Conservation (phyloP, 495 filamentous ascomycete genomes). For the Rhizodiscina lignyota region DNA sequence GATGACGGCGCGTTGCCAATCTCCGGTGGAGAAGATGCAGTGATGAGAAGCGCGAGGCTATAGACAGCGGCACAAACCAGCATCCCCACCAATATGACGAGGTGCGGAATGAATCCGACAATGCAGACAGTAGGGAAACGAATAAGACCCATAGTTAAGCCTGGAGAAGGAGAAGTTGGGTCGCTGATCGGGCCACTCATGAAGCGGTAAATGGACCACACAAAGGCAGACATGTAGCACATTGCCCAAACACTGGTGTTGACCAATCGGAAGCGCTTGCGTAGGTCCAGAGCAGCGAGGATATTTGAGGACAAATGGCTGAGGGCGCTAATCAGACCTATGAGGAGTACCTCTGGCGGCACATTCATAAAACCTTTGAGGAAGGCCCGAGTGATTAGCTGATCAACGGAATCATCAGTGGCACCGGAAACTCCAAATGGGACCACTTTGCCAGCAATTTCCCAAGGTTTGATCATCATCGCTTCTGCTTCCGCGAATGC, state of each 20-base stretch:
- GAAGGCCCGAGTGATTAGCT: conserved; percentile 14
- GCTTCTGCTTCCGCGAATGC: conserved; percentile 94
- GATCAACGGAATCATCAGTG: conserved; percentile 1
- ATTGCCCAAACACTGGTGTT: conserved; percentile 82
- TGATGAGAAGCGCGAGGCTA: conserved; percentile 52
- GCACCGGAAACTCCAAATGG: conserved; percentile 17
- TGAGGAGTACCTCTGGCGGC: conserved; percentile 73
- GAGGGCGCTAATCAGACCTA: conserved; percentile 73
- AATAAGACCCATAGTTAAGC: conserved; percentile 28
- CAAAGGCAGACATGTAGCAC: conserved; percentile 68
- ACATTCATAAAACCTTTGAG: conserved; percentile 52
- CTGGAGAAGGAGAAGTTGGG: conserved; percentile 32
- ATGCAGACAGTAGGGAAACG: conserved; percentile 89
- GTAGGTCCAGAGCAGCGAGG: conserved; percentile 62
- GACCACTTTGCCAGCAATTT: background rate
- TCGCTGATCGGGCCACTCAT: background rate
- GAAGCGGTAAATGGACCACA: conserved; percentile 39
- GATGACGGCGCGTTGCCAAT: conserved; percentile 13
- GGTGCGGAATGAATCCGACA: conserved; percentile 84
- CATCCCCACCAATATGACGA: conserved; percentile 69
- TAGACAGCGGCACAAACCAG: conserved; percentile 60
- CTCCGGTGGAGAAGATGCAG: conserved; percentile 48
- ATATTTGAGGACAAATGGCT: conserved; percentile 76
- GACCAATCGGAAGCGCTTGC: conserved; percentile 58
- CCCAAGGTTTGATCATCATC: conserved; percentile 57